phyloP scores from a whole-genome alignment of 805 yeast species.

The Saccharomycopsis selenospora region DNA sequence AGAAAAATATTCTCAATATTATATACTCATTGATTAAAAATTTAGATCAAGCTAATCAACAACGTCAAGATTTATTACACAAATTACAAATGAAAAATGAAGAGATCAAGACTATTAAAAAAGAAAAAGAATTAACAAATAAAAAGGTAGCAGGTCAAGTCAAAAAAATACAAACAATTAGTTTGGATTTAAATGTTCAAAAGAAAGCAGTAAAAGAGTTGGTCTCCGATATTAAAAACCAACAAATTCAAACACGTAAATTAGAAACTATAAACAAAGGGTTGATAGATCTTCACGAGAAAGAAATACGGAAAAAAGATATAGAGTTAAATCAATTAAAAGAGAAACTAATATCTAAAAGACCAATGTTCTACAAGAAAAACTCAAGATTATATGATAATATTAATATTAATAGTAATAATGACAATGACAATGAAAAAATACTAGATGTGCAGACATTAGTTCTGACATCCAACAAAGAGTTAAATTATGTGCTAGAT shows the following conservation, averaged over 20 bases:
- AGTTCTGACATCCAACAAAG: not conserved
- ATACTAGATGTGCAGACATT: not conserved
- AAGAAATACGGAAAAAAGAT: slow-evolving; percentile 17
- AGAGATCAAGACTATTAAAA: slow-evolving; percentile 1
- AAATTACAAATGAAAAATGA: slow-evolving; percentile 5
- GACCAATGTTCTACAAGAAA: too few species aligned
- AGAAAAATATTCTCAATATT: slow-evolving; percentile 15
- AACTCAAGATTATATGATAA: too few species aligned
- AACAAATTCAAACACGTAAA: not conserved
- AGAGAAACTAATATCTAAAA: slow-evolving; percentile 12
- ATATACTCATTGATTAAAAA: slow-evolving; percentile 14
- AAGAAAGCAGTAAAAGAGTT: not conserved
- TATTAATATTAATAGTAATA: too few species aligned
- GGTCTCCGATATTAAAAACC: not conserved
- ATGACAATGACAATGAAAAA: not conserved
- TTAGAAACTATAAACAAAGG: slow-evolving; percentile 3
- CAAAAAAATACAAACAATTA: not conserved
- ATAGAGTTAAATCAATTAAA: slow-evolving; percentile 14
- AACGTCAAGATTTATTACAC: slow-evolving; percentile 5
- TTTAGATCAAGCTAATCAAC: slow-evolving; percentile 8
- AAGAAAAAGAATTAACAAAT: not conserved
- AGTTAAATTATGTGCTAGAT: slow-evolving; percentile 5
- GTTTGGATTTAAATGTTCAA: not conserved
- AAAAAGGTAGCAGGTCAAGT: not conserved
- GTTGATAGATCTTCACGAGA: slow-evolving; percentile 4